phyloP scores from a whole-genome alignment of 2,329 filamentous ascomycete genomes.

The Acarospora socialis region DNA sequence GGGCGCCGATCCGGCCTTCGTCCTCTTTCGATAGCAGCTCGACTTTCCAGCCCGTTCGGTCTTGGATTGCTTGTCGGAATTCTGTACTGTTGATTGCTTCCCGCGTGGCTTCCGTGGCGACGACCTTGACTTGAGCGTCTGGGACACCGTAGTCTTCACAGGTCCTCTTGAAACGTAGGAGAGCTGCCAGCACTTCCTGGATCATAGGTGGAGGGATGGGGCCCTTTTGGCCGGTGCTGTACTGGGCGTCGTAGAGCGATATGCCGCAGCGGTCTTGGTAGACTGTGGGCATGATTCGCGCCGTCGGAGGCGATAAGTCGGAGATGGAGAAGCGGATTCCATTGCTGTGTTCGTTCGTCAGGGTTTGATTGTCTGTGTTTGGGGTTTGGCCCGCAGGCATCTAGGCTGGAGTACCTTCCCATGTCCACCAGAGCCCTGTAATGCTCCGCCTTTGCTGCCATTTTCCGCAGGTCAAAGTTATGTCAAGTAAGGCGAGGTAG shows the following conservation, averaged over 20 bases:
- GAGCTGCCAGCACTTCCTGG: constrained; percentile 46
- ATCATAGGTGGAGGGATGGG: constrained; percentile 49
- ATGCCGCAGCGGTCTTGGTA: constrained; percentile 68
- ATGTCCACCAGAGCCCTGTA: constrained; percentile 21
- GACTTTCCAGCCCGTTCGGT: constrained; percentile 52
- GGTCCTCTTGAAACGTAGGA: constrained; percentile 57
- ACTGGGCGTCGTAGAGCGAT: constrained; percentile 72
- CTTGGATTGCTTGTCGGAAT: constrained; percentile 51
- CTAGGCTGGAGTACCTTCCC: constrained; percentile 23
- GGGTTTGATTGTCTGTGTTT: background rate
- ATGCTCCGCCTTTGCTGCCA: background rate
- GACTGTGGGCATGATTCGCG: constrained; percentile 61
- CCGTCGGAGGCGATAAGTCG: constrained; percentile 54
- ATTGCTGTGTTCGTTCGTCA: constrained; percentile 43
- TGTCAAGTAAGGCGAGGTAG: background rate
- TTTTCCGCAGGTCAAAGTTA: background rate
- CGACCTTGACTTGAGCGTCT: constrained; percentile 49
- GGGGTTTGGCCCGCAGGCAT: background rate
- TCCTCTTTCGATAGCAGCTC: constrained; percentile 62
- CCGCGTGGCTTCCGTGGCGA: constrained; percentile 82
- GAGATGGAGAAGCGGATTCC: constrained; percentile 88
- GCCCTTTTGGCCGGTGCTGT: constrained; percentile 28
- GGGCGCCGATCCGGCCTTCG: constrained; percentile 68
- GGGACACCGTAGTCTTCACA: constrained; percentile 58
- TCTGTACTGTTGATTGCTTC: constrained; percentile 59